Base-by-base conservation (phyloP, 1,284 basidiomycete genomes). In the Hemileia vastatrix region DNA sequence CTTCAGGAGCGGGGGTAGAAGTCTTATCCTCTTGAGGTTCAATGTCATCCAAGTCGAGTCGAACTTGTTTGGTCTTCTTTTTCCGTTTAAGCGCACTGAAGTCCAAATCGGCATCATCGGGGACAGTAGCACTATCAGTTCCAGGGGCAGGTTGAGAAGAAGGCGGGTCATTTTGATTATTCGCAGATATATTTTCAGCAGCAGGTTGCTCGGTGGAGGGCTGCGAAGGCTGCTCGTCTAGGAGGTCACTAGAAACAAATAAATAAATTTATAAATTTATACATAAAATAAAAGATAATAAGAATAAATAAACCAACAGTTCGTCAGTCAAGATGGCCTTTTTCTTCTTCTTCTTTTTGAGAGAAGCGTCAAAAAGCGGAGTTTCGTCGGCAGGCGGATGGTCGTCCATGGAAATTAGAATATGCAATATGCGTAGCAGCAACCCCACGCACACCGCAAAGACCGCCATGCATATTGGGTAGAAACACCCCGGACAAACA, bases 41-140 rank as follows among this genome's bases (percentile, higher is more conserved):
- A n/a, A 51, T 54, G 4, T 57, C 61, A 57, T 63, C 61, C 21
- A 62, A 33, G 19, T 63, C 48, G 2, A 63, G 11, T 23, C 31
- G 56, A 1, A 63, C 53, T 24, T 36, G 23, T 52, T 63, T 63
- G 31, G 56, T 64, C 23, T 64, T 64, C 57, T 64, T 64, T 78
- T 86, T 86, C 81, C 87, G 88, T 78, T 90, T 89, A 72, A 89
- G 79, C 71, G 90, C 87, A 3, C 85, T 86, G 75, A 90, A 89
- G 77, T 89, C 87, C 48, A 70, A 57, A 27, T 67, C 66, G 13
- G 72, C 73, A 57, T 70, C 58, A 54, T 48, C 52, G 48, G 33
- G 33, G 6, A 24, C 24, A 19, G 32, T 24, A 31, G 47, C 18
- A n/a, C n/a, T n/a, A 62, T 48, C 45, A 59, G 2, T 19, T 48